Evolutionary conservation across 2,329 filamentous ascomycete genomes (phyloP).

Genomic region (Penicillium concentricum): DNA sequence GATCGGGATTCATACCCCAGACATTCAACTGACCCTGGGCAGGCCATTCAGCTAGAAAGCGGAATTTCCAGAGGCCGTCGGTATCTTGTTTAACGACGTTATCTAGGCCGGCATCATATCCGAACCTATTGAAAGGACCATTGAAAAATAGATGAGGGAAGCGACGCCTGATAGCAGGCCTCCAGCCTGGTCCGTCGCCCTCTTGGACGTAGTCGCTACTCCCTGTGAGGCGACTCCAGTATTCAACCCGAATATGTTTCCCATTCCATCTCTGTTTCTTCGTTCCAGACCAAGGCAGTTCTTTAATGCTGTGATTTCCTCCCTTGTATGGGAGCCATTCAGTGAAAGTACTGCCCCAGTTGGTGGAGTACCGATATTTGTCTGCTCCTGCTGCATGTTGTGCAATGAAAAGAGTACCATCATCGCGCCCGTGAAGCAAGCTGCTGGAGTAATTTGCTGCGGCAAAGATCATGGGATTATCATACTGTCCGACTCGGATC

Average conservation of each 20-base stretch:
- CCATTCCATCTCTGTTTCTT: conserved; percentile 59
- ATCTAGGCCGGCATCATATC: conserved; percentile 60
- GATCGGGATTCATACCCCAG: conserved; percentile 66
- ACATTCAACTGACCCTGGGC: conserved; percentile 62
- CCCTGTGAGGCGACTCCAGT: conserved; percentile 59
- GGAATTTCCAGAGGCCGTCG: conserved; percentile 56
- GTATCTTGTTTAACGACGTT: conserved; percentile 53
- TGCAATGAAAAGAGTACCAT: conserved; percentile 50
- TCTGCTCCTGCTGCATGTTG: conserved; percentile 63
- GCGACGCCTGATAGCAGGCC: conserved; percentile 43
- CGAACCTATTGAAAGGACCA: conserved; percentile 63
- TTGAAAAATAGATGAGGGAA: conserved; percentile 65
- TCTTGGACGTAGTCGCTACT: conserved; percentile 62
- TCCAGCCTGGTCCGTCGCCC: conserved; percentile 49
- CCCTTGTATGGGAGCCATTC: conserved; percentile 58
- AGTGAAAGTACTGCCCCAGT: conserved; percentile 61
- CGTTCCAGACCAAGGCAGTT: conserved; percentile 59
- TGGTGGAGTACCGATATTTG: conserved; percentile 61
- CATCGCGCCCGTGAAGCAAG: conserved; percentile 49
- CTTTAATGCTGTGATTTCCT: conserved; percentile 49
- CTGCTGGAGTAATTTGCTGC: conserved; percentile 59
- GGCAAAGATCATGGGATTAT: conserved; percentile 62
- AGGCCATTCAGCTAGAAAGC: conserved; percentile 65
- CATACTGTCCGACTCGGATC: conserved; percentile 56
- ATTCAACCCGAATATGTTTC: conserved; percentile 63